These are phyloP conservation scores for Monilinia vaccinii-corymbosi DNA, from an alignment of 2,329 filamentous ascomycete genomes.

Conservation along the genomic window DNA sequence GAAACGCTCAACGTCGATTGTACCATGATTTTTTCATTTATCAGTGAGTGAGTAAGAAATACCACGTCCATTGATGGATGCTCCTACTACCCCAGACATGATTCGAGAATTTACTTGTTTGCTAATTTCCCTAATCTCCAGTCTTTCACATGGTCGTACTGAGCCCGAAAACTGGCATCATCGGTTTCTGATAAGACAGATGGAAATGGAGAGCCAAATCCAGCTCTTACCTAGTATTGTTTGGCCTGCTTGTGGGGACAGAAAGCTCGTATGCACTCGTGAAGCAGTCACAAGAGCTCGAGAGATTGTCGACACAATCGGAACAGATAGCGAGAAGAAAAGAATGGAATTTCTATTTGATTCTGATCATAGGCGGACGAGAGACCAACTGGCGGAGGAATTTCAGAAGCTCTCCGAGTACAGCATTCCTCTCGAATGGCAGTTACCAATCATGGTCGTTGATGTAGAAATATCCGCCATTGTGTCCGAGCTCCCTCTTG, in stretches of 20 bases:
- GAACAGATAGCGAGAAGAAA: conserved; percentile 46
- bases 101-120: neutral
- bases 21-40: conserved; percentile 58
- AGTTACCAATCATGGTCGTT: conserved; percentile 48
- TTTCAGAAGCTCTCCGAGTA: conserved; percentile 44
- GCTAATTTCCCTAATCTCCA: conserved; percentile 1
- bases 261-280: conserved; percentile 49
- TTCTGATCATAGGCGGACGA: conserved; percentile 15
- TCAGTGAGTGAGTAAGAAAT: conserved; percentile 41
- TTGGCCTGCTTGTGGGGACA: conserved; percentile 48
- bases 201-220: conserved; percentile 51
- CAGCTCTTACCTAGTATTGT: conserved; percentile 50
- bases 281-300: conserved; percentile 55
- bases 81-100: neutral
- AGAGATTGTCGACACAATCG: conserved; percentile 53
- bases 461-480: conserved; percentile 34
- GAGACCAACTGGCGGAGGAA: conserved; percentile 24
- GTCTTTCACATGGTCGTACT: conserved; percentile 34
- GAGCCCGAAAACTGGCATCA: conserved; percentile 28
- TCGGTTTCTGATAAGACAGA: conserved; percentile 36
- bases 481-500: conserved; percentile 36
- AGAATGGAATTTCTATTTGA: conserved; percentile 47
- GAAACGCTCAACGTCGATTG: conserved; percentile 46
- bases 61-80: neutral
- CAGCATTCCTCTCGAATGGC: conserved; percentile 41